Base-by-base conservation (phyloP, 139 green algal genomes). In the Closterium sp. region DNA sequence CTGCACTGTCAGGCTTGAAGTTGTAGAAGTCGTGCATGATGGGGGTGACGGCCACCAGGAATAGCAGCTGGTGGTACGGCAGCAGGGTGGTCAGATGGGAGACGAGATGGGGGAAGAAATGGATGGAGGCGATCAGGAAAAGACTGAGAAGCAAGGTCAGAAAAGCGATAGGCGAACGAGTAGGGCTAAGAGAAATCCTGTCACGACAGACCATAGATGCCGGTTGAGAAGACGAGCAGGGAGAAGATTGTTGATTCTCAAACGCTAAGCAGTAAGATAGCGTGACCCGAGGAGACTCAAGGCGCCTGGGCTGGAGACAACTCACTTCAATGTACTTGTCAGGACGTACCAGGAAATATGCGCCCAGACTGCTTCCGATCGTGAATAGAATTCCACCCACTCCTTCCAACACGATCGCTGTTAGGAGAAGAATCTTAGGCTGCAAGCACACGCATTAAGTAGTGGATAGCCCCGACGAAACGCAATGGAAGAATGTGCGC, bases 11-110 rank as follows among this genome's bases (percentile, higher is more conserved):
- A n/a, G 90, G 90, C 64, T 93, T 89, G 86, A 87, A 93, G 86
- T 93, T 93, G 87, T 93, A 93, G 81, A 93, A 93, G 66, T 93
- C 90, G 8, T 93, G 90, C 90, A 93, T 93, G 32, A 93, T 85
- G 31, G 90, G 90, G 6, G 90, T 93, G 16, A 90, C 90, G 21
- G 90, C 86, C 21, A 36, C 90, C 10, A 93, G 66, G 31, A 90
- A 93, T 4, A 93, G 38, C 87, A 93, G 87, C 90, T 93, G 90
- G 30, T 25, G 34, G 55, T 25, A 12, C n/a, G 0, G 0, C 31
- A 87, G 31, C 9, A 87, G 23, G 23, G 32, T 23, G 1, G 5
- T 87, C 55, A 76, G 25, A 76, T 76, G 55, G 55, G 55, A 28
- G 55, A 76, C 4, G 0, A 76, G 12, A 55, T 55, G 36, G 36